Percentiles rank a stretch among this genome's conserved stretches.
Evolutionary conservation across 352 stramenopile genomes (phyloP).

Genomic region (Globisporangium carolinianum): DNA sequence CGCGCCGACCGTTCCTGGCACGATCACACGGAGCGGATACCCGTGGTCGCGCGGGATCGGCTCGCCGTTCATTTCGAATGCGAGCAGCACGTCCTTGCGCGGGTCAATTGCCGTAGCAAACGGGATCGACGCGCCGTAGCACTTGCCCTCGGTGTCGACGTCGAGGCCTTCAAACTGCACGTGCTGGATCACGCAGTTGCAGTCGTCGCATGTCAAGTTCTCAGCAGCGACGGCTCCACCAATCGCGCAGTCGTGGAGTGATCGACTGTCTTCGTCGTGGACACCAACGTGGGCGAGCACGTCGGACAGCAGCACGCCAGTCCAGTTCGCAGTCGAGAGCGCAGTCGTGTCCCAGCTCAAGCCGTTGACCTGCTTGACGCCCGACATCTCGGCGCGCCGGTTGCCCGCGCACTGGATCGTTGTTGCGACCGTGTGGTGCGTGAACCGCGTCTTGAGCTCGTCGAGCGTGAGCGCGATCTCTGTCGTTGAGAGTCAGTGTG

Average conservation of each 20-base stretch:
- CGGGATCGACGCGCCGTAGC: slow-evolving; percentile 88
- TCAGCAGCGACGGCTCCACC: slow-evolving; percentile 21
- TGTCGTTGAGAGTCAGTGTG: not conserved
- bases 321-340: slow-evolving; percentile 90
- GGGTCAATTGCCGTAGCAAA: slow-evolving; percentile 92
- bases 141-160: slow-evolving; percentile 73
- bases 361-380: slow-evolving; percentile 36
- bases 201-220: slow-evolving; percentile 47
- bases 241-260: slow-evolving; percentile 44
- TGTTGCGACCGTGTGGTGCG: slow-evolving; percentile 62
- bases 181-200: slow-evolving; percentile 70
- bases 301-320: slow-evolving; percentile 83
- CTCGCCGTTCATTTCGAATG: slow-evolving; percentile 98
- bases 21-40: slow-evolving; percentile 94
- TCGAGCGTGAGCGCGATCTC: slow-evolving; percentile 58
- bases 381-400: slow-evolving; percentile 72
- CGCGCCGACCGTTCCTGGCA: slow-evolving; percentile 92
- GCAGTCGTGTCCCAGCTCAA: slow-evolving; percentile 33
- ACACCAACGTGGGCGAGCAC: slow-evolving; percentile 74
- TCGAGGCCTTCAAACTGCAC: slow-evolving; percentile 83
- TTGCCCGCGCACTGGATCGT: slow-evolving; percentile 94
- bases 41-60: slow-evolving; percentile 93
- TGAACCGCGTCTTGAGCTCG: slow-evolving; percentile 84
- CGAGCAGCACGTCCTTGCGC: slow-evolving; percentile 95
- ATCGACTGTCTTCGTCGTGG: slow-evolving; percentile 28